Conservation (phyloP, 2,329 filamentous ascomycete genomes). For the Diaporthe citrichinensis region DNA sequence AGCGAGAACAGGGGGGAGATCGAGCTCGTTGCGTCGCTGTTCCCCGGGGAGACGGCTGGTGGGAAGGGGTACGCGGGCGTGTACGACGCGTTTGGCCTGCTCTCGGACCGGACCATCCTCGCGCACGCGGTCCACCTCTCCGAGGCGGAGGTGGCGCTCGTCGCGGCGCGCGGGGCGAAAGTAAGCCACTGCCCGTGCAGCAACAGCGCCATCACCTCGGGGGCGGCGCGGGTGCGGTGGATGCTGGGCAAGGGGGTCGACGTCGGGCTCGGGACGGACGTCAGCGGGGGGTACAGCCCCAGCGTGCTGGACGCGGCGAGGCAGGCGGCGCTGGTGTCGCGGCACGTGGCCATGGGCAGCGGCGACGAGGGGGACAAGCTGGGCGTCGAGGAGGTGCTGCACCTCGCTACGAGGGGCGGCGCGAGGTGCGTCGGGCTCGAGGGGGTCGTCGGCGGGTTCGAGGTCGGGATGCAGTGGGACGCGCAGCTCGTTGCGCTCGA, state of each 20-base stretch:
- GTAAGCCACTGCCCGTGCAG: slow-evolving; percentile 90
- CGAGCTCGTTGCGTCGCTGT: slow-evolving; percentile 77
- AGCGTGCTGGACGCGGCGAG: slow-evolving; percentile 87
- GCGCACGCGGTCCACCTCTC: slow-evolving; percentile 87
- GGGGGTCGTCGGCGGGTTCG: slow-evolving; percentile 82
- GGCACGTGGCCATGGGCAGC: slow-evolving; percentile 75
- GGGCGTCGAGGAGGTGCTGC: slow-evolving; percentile 87
- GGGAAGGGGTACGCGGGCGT: slow-evolving; percentile 75
- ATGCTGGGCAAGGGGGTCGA: slow-evolving; percentile 81
- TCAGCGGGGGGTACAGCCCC: slow-evolving; percentile 88
- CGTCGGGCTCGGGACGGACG: slow-evolving; percentile 91
- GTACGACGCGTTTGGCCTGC: slow-evolving; percentile 80
- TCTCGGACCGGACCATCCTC: slow-evolving; percentile 82
- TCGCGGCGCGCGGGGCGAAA: slow-evolving; percentile 73
- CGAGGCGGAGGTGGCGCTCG: slow-evolving; percentile 74
- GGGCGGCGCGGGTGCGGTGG: slow-evolving; percentile 81
- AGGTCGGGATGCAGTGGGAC: slow-evolving; percentile 91
- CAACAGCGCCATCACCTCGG: slow-evolving; percentile 86
- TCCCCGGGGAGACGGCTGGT: slow-evolving; percentile 64
- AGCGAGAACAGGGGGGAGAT: slow-evolving; percentile 86
- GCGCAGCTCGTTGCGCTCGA: slow-evolving; percentile 84
- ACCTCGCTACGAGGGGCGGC: slow-evolving; percentile 89
- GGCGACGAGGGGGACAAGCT: slow-evolving; percentile 74
- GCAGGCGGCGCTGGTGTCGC: slow-evolving; percentile 83
- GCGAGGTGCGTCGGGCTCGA: slow-evolving; percentile 84